Evolutionary conservation across 352 stramenopile genomes (phyloP), one percentile per base, ranked within the genome.

Genomic region (Pythium scleroteichum): DNA sequence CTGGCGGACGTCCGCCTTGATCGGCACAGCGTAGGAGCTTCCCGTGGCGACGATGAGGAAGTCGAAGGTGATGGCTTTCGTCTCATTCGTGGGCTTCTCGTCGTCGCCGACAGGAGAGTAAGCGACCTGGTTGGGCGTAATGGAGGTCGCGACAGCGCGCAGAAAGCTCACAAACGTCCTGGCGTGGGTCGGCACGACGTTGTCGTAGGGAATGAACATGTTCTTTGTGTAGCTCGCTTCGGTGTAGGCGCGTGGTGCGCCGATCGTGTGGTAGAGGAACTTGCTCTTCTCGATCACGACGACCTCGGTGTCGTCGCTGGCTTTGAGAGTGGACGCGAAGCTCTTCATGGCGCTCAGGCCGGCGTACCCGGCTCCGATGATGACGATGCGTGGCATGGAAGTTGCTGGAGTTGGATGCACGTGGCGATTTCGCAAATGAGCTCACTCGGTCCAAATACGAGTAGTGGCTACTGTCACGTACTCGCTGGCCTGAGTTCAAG

Each of bases 21-120:
- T 82, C 0, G 80, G 80, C 45, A 71, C 64, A 2, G 76, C 64
- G 75, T 88, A 87, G 48, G 67, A 84, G 64, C 70, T 83, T 8
- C 76, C 76, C 1, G 78, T 90, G 19, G 80, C 80, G 26, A 90
- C 44, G 27, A 90, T 68, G 7, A 88, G 61, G 51, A 82, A 88
- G 72, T 87, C 78, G 48, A 79, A 90, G 7, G 32, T n/a, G 19
- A 88, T 39, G 32, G 51, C 70, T 48, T 77, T 72, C 38, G 68
- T 59, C 42, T 64, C 56, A 2, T 50, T 61, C 4, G 58, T 49
- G 48, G 72, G 58, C 24, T 77, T 51, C 26, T 66, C 65, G 53
- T 74, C 60, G 12, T 73, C 68, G 26, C 44, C 66, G 42, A 86
- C 64, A 19, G 59, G 27, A 32, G 53, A 57, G 52, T 82, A 76